Evolutionary conservation across 306 rosid species (phyloP).

Genomic region (Cyclanthera cordifolia): DNA sequence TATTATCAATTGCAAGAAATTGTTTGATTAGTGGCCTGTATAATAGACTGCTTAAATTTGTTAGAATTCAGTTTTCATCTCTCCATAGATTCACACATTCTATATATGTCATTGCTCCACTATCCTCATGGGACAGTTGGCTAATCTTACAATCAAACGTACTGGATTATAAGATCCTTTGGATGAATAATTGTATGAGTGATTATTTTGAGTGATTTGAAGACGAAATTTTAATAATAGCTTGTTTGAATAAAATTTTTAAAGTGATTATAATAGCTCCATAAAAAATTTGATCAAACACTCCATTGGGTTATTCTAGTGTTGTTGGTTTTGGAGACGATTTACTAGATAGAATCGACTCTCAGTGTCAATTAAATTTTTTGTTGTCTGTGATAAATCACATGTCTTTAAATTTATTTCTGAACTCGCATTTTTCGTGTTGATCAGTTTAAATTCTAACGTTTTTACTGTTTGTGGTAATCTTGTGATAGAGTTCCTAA

Average conservation of each 20-base stretch:
- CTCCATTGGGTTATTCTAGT: background rate
- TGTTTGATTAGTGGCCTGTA: background rate
- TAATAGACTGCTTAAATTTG: background rate
- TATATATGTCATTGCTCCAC: too few species aligned
- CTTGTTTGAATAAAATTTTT: too few species aligned
- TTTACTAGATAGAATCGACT: background rate
- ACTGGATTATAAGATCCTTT: background rate
- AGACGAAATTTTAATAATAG: too few species aligned
- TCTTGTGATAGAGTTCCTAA: conserved; percentile 65
- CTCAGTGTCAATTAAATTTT: background rate
- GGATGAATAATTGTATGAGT: too few species aligned
- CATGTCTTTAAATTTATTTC: background rate
- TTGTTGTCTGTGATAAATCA: background rate
- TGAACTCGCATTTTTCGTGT: background rate
- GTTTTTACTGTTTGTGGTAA: background rate
- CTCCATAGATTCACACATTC: background rate
- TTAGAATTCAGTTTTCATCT: background rate
- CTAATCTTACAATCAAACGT: too few species aligned
- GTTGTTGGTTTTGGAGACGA: background rate
- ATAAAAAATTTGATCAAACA: too few species aligned
- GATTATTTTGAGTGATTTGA: too few species aligned
- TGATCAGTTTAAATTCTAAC: background rate
- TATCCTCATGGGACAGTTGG: too few species aligned
- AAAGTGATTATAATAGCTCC: too few species aligned
- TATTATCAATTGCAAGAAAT: background rate